Conservation (phyloP, 805 yeast species). For the Candida germanica region DNA sequence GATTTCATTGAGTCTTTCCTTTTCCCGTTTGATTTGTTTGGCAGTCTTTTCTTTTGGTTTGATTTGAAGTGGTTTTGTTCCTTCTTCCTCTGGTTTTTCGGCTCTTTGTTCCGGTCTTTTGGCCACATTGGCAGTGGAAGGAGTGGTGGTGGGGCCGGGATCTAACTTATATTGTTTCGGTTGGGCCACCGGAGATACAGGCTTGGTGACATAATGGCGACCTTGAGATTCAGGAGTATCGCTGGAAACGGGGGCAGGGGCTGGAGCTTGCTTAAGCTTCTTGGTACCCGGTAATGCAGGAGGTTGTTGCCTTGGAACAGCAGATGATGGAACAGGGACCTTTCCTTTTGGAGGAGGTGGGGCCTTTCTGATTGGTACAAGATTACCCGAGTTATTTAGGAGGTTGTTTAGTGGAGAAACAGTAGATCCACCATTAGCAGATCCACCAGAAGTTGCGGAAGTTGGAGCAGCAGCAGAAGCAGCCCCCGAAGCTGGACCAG, state of each 20-base stretch:
- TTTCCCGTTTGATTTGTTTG: constrained; percentile 38
- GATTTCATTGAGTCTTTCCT: constrained; percentile 67
- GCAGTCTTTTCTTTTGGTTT: constrained; percentile 25
- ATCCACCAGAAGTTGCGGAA: background rate
- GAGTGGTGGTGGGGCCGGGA: constrained; percentile 1
- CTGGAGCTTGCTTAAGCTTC: constrained; percentile 2
- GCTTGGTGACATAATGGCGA: constrained; percentile 3
- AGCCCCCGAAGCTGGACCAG: background rate
- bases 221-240: background rate
- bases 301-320: constrained; percentile 28
- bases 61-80: constrained; percentile 7
- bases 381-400: constrained; percentile 17
- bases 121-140: background rate
- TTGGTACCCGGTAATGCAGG: constrained; percentile 24
- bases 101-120: background rate
- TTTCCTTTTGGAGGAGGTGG: constrained; percentile 48
- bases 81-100: background rate
- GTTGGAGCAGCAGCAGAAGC: background rate
- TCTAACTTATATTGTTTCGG: background rate
- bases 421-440: constrained; percentile 9
- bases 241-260: background rate
- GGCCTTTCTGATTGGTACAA: constrained; percentile 52
- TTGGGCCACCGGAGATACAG: constrained; percentile 1
- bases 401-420: constrained; percentile 35
- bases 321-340: constrained; percentile 9